Conservation (phyloP, 2,329 filamentous ascomycete genomes). For the Talaromyces sp. region DNA sequence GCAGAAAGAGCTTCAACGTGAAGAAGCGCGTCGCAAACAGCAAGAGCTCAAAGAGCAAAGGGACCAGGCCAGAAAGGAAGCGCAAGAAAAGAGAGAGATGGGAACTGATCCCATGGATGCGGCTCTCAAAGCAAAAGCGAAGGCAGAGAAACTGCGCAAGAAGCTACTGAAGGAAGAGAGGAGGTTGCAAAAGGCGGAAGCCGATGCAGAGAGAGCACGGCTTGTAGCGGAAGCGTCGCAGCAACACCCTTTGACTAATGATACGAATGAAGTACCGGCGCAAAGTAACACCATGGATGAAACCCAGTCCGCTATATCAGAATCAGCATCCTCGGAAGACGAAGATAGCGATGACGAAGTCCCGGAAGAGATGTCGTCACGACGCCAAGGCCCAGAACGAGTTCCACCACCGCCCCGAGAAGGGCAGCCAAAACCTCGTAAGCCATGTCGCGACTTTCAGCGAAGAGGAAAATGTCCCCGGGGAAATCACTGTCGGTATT, state of each 20-base stretch:
- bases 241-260: constrained; percentile 20
- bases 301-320: constrained; percentile 39
- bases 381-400: constrained; percentile 38
- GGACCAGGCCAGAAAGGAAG: constrained; percentile 22
- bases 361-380: constrained; percentile 43
- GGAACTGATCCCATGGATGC: constrained; percentile 29
- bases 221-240: constrained; percentile 33
- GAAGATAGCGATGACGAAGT: constrained; percentile 28
- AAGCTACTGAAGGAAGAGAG: constrained; percentile 65
- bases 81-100: constrained; percentile 25
- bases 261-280: background rate
- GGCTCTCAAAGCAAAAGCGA: constrained; percentile 36
- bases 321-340: constrained; percentile 26
- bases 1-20: constrained; percentile 29
- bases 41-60: constrained; percentile 30
- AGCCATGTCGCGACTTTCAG: constrained; percentile 40
- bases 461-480: constrained; percentile 41
- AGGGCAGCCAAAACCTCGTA: constrained; percentile 26
- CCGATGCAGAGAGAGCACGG: constrained; percentile 39
- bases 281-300: constrained; percentile 30
- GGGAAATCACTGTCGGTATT: constrained; percentile 42
- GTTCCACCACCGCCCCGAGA: constrained; percentile 39
- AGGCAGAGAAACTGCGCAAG: constrained; percentile 41
- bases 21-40: constrained; percentile 21
- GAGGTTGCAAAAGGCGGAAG: constrained; percentile 44